These are phyloP conservation scores for Crithidia sp. DNA, from an alignment of 208 protist genomes.

Conservation along the genomic window DNA sequence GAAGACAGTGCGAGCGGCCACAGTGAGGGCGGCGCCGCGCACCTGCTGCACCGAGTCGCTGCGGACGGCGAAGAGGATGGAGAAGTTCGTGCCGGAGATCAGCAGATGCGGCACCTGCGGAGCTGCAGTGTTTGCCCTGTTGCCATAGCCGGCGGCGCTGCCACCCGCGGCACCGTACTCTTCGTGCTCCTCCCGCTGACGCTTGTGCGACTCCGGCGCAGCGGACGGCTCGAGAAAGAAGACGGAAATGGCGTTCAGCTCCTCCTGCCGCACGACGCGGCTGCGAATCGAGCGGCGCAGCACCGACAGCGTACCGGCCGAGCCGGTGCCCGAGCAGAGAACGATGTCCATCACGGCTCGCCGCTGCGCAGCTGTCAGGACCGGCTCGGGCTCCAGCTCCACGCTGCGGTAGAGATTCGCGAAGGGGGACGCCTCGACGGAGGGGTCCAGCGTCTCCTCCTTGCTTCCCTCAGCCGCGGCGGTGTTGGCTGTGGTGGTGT, in stretches of 20 bases:
- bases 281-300: constrained; percentile 74
- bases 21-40: constrained; percentile 55
- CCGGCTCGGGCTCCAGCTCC: constrained; percentile 60
- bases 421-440: constrained; percentile 72
- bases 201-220: constrained; percentile 25
- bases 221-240: constrained; percentile 58
- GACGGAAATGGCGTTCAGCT: constrained; percentile 75
- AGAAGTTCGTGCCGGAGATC: constrained; percentile 75
- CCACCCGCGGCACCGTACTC: neutral
- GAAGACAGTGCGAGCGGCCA: constrained; percentile 61
- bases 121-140: neutral
- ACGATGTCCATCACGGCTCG: constrained; percentile 69
- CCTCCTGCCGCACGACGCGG: constrained; percentile 57
- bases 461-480: neutral
- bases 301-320: constrained; percentile 57
- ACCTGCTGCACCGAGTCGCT: constrained; percentile 80
- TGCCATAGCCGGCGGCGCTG: neutral
- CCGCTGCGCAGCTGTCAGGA: constrained; percentile 31
- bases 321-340: constrained; percentile 58
- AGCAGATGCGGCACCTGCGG: constrained; percentile 51
- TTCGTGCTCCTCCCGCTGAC: constrained; percentile 29
- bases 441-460: constrained; percentile 31
- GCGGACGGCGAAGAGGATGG: constrained; percentile 74
- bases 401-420: constrained; percentile 68
- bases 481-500: constrained; percentile 30